Evolutionary conservation across 345 rosid genomes (phyloP), one percentile per base, ranked within the genome.

Genomic region (Linum tenue): DNA sequence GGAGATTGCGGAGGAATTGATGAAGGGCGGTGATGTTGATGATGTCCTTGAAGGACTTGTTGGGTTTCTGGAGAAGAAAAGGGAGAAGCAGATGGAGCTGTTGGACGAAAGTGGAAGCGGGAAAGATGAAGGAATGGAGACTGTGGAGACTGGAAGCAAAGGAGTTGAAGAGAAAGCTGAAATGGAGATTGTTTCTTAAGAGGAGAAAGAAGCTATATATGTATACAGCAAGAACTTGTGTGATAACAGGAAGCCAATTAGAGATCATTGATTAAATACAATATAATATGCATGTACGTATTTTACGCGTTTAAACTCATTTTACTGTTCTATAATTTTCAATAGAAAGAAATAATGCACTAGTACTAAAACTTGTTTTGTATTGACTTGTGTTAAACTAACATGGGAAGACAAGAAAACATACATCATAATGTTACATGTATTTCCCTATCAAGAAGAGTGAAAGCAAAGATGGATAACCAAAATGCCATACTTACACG

Each of bases 401-500:
- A 43, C 31, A 64, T 38, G 31, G 31, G 31, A 22, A 22, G 31
- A 22, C 31, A 22, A 22, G 31, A 14, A 72, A 60, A n/a, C 60
- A 70, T 58, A 55, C 56, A 65, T 9, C 42, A 22, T 56, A 48
- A 48, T 48, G 53, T 48, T 48, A 72, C 73, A 59, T 70, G 53
- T 48, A 62, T 56, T 59, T 63, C 59, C 68, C 77, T 56, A 69
- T 31, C 66, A 70, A 67, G 55, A 55, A 41, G 48, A 59, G 65
- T 7, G 59, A 38, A 66, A 69, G 67, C 41, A 12, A 38, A 48
- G 11, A 48, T 35, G 22, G 37, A 38, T 59, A 70, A 67, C 72
- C 22, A 57, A 66, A 62, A 72, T 62, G 31, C 79, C 82, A 76
- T 76, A 51, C 79, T 76, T 78, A 68, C 74, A 68, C 39, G 68